Evolutionary conservation across 331 rosid genomes (phyloP).

Genomic region (Acacia concinna): DNA sequence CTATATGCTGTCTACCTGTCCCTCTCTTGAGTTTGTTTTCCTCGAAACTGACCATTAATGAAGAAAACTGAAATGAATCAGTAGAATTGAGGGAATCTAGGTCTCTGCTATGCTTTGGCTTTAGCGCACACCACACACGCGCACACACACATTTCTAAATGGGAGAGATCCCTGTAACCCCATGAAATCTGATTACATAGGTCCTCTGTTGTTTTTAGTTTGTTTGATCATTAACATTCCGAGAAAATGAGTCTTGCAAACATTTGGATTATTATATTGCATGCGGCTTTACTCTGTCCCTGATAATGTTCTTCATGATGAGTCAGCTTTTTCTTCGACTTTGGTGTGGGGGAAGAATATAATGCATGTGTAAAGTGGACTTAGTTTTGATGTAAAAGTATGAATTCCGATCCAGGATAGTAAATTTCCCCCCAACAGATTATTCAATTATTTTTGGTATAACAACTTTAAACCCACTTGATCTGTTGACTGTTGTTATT

Average conservation of each 20-base stretch:
- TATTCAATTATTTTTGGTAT: conserved; percentile 42
- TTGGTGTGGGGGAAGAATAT: conserved; percentile 26
- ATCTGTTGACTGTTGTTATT: background rate
- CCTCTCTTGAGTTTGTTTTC: background rate
- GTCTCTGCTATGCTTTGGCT: background rate
- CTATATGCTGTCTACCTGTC: background rate
- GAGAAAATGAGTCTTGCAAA: conserved; percentile 34
- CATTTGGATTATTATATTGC: background rate
- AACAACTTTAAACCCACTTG: conserved; percentile 35
- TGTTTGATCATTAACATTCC: conserved; percentile 14
- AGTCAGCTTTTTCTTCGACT: conserved; percentile 40
- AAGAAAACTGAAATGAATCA: background rate
- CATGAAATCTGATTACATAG: background rate
- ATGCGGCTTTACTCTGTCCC: conserved; percentile 47
- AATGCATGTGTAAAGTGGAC: conserved; percentile 8
- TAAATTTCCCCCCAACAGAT: conserved; percentile 4
- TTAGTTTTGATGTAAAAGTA: background rate
- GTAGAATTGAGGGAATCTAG: background rate
- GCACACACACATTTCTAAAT: no score
- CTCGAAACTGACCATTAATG: background rate
- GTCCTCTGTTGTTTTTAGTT: background rate
- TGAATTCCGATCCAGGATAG: background rate
- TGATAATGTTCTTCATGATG: conserved; percentile 40
- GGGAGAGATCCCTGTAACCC: background rate
- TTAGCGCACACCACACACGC: no score